Conservation (phyloP, 441 rosid genomes). For the Bocquillonia castaneifolia region DNA sequence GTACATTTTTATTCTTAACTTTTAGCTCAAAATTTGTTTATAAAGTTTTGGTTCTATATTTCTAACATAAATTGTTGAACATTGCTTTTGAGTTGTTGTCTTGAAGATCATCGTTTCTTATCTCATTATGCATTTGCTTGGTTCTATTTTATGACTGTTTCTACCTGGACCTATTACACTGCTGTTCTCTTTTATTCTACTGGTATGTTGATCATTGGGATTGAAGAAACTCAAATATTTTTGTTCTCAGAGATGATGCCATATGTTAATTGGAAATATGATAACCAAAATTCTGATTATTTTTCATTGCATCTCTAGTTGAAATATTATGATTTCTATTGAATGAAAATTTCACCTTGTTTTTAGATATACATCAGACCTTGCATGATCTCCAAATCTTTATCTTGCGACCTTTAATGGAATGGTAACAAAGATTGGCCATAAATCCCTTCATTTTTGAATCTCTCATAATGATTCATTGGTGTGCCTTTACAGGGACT, state of each 20-base stretch:
- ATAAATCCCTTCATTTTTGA: neutral
- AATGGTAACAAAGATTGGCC: neutral
- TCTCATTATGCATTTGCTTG: neutral
- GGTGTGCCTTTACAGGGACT: slow-evolving; percentile 49
- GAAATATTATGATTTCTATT: neutral
- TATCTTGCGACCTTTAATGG: neutral
- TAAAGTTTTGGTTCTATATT: neutral
- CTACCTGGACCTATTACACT: neutral
- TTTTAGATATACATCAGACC: neutral
- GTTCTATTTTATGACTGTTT: neutral
- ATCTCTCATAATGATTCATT: neutral
- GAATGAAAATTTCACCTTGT: neutral
- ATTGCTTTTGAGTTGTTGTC: neutral
- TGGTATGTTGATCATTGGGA: neutral
- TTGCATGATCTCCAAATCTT: neutral
- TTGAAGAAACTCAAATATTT: neutral
- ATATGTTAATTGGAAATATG: neutral
- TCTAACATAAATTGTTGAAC: neutral
- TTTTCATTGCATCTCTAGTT: neutral
- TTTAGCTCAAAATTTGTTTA: neutral
- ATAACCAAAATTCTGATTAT: neutral
- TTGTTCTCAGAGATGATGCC: neutral
- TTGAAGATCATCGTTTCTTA: neutral
- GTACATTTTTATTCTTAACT: neutral
- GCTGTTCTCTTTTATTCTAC: neutral